Conservation (phyloP, 1,284 basidiomycete genomes). For the Caloboletus inedulis region DNA sequence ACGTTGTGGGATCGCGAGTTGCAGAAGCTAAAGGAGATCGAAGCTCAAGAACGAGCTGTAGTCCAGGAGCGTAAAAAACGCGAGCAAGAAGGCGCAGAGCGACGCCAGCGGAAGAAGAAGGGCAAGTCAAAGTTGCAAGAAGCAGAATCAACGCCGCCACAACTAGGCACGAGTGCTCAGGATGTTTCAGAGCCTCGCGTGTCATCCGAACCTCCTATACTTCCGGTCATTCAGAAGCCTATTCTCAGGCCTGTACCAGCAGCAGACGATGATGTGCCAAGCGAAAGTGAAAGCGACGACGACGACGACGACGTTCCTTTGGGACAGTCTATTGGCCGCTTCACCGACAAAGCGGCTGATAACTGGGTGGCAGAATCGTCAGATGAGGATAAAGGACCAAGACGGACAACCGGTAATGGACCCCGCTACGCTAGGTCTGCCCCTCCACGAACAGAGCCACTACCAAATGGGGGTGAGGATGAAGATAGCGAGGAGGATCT, state of each 20-base stretch:
- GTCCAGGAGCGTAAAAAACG: conserved; percentile 44
- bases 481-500: conserved; percentile 71
- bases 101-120: conserved; percentile 40
- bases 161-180: conserved; percentile 10
- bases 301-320: conserved; percentile 37
- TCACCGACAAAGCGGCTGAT: conserved; percentile 34
- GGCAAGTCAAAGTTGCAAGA: conserved; percentile 45
- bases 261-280: conserved; percentile 43
- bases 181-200: conserved; percentile 29
- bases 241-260: conserved; percentile 44
- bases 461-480: conserved; percentile 29
- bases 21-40: conserved; percentile 67
- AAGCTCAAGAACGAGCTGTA: conserved; percentile 57
- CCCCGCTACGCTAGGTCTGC: conserved; percentile 38
- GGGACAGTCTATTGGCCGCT: conserved; percentile 24
- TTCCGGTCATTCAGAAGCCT: conserved; percentile 54
- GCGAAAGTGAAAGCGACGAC: conserved; percentile 52
- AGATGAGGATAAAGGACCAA: conserved; percentile 49
- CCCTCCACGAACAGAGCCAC: conserved; percentile 14
- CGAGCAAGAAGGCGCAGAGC: conserved; percentile 45
- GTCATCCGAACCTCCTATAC: conserved; percentile 48
- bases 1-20: conserved; percentile 79
- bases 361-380: conserved; percentile 62
- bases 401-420: conserved; percentile 54
- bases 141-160: conserved; percentile 28